A percentile compares a stretch with the other conserved stretches of the same genome.
These are phyloP conservation scores for Beauveria asiatica DNA, from an alignment of 2,329 filamentous ascomycete genomes.

Conservation along the genomic window DNA sequence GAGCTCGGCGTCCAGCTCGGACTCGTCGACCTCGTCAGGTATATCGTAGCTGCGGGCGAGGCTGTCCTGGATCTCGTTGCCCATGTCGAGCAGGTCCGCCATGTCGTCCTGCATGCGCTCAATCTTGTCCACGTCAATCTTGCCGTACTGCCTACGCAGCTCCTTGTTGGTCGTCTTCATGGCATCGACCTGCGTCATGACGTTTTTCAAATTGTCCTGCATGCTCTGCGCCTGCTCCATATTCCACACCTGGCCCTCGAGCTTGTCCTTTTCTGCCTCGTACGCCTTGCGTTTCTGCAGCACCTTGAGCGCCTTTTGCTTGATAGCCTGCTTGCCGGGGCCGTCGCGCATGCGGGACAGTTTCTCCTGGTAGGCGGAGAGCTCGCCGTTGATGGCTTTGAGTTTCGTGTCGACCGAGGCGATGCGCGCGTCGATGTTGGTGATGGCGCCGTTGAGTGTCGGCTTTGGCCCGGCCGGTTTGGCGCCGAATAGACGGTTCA, in stretches of 20 bases:
- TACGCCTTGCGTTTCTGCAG: constrained; percentile 90
- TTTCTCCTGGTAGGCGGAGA: constrained; percentile 78
- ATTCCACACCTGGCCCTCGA: constrained; percentile 93
- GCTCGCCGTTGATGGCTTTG: constrained; percentile 82
- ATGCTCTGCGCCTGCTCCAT: constrained; percentile 98
- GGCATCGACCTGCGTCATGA: constrained; percentile 95
- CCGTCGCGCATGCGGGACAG: constrained; percentile 91
- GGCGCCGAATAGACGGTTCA: constrained; percentile 94
- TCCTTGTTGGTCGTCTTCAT: constrained; percentile 96
- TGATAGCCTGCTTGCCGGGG: constrained; percentile 84
- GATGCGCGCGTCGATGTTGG: constrained; percentile 76
- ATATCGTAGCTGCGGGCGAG: constrained; percentile 87
- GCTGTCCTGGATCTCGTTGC: constrained; percentile 96
- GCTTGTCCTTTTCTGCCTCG: constrained; percentile 87
- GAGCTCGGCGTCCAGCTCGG: constrained; percentile 89
- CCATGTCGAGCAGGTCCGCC: constrained; percentile 94
- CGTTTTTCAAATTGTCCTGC: constrained; percentile 97
- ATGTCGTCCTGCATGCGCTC: constrained; percentile 98
- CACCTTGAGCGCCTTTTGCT: constrained; percentile 89
- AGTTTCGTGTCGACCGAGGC: constrained; percentile 91
- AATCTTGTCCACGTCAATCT: constrained; percentile 95
- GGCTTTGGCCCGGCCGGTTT: constrained; percentile 85
- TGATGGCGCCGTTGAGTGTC: constrained; percentile 73
- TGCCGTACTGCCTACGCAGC: constrained; percentile 87
- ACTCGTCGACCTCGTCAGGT: constrained; percentile 94